Conservation (phyloP, 257 asterid species). For the Salvia splendens region DNA sequence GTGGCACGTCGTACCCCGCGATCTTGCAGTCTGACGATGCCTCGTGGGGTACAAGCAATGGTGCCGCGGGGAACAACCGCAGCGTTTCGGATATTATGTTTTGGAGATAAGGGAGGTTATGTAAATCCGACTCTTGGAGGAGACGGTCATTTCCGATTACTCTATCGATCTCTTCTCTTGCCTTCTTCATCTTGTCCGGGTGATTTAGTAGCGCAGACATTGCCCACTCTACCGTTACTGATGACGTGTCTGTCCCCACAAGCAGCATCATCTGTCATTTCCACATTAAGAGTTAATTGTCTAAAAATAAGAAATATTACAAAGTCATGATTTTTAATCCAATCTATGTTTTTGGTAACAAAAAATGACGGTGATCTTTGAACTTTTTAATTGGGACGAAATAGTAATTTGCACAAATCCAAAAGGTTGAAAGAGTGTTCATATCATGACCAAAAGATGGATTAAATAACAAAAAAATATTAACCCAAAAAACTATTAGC, state of each 20-base stretch:
- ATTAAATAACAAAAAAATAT: no score
- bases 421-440: no score
- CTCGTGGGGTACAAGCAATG: slow-evolving; percentile 28
- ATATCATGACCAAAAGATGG: no score
- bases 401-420: no score
- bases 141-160: neutral
- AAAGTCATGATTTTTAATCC: no score
- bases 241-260: slow-evolving; percentile 41
- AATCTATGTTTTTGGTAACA: no score
- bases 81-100: slow-evolving; percentile 33
- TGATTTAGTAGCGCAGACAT: slow-evolving; percentile 46
- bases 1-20: slow-evolving; percentile 39
- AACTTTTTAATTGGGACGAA: no score
- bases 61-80: slow-evolving; percentile 38
- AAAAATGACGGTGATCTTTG: no score
- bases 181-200: slow-evolving; percentile 33
- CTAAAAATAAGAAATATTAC: no score
- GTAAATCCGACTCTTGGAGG: slow-evolving; percentile 28
- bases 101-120: slow-evolving; percentile 33
- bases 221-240: slow-evolving; percentile 43
- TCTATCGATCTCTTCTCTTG: neutral
- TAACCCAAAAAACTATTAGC: no score
- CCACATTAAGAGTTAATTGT: no score
- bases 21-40: slow-evolving; percentile 36
- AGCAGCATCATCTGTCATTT: slow-evolving; percentile 35